A percentile compares a stretch with the other conserved stretches of the same genome.
phyloP scores from a whole-genome alignment of 768 basidiomycete genomes.

The Postia placenta region DNA sequence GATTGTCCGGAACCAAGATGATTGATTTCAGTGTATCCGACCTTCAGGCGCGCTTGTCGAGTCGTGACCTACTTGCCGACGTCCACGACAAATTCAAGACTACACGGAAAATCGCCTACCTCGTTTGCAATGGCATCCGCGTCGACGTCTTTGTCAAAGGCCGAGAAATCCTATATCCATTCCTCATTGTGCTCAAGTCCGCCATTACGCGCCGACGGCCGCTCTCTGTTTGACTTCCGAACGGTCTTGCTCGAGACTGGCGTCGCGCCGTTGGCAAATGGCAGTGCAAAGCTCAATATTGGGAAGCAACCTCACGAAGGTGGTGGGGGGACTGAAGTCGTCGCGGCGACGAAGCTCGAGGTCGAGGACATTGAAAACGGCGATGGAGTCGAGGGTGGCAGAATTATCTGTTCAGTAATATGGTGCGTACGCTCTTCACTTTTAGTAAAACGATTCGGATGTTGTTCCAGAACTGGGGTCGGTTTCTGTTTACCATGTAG shows the following conservation, averaged over 20 bases:
- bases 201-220: conserved; percentile 75
- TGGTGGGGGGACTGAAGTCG: conserved; percentile 67
- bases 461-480: not conserved
- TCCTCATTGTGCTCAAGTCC: conserved; percentile 51
- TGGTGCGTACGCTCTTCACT: conserved; percentile 64
- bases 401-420: conserved; percentile 61
- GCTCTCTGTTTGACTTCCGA: conserved; percentile 60
- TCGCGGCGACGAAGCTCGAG: conserved; percentile 77
- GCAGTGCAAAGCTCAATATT: conserved; percentile 72
- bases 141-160: conserved; percentile 50
- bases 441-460: too few relatives aligned
- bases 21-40: too few relatives aligned
- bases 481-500: not conserved
- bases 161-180: conserved; percentile 74
- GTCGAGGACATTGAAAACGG: conserved; percentile 51
- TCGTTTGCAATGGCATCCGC: too few relatives aligned
- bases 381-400: conserved; percentile 49
- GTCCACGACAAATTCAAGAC: too few relatives aligned
- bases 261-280: conserved; percentile 76
- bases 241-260: conserved; percentile 70
- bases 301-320: conserved; percentile 50
- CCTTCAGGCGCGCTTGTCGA: too few relatives aligned
- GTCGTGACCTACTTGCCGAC: too few relatives aligned
- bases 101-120: too few relatives aligned
- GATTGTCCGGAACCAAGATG: too few relatives aligned